phyloP scores from a whole-genome alignment of 371 early-diverging fungal genomes.

The Phascolomyces articulosus region DNA sequence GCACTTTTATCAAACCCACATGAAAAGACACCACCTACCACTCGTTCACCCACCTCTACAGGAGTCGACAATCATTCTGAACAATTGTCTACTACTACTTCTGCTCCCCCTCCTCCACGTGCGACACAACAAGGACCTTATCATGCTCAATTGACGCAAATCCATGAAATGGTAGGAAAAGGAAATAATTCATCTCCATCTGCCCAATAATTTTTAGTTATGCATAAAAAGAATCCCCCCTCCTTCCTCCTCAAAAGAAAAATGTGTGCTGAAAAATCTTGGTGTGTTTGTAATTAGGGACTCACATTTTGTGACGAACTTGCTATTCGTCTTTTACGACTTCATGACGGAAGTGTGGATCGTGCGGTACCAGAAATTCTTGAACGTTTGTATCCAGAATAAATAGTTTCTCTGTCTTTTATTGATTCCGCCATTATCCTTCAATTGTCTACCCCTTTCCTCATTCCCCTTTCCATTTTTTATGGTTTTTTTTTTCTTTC shows the following conservation, averaged over 20 bases:
- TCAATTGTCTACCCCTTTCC: too few relatives aligned
- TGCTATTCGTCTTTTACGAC: conserved; percentile 23
- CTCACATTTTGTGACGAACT: conserved; percentile 37
- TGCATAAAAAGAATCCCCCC: too few relatives aligned
- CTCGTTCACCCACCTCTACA: not conserved
- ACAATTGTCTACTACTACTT: not conserved
- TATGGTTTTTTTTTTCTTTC: too few relatives aligned
- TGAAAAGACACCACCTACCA: not conserved
- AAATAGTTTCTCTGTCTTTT: not conserved
- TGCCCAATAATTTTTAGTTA: too few relatives aligned
- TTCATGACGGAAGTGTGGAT: conserved; percentile 32
- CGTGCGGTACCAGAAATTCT: conserved; percentile 31
- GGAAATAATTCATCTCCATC: not conserved
- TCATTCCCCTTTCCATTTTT: too few relatives aligned
- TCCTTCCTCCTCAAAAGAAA: not conserved
- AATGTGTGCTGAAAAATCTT: not conserved
- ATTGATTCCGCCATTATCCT: too few relatives aligned
- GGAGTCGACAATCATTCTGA: not conserved
- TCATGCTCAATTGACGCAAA: conserved; percentile 24
- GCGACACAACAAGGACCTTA: not conserved
- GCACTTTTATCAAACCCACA: not conserved
- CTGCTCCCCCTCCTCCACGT: not conserved
- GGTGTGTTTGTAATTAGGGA: conserved; percentile 23
- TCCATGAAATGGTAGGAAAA: conserved; percentile 44
- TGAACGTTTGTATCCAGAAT: conserved; percentile 26